Conservation (phyloP, 148 eudicot species). For the Dysphania ambrosioides region DNA sequence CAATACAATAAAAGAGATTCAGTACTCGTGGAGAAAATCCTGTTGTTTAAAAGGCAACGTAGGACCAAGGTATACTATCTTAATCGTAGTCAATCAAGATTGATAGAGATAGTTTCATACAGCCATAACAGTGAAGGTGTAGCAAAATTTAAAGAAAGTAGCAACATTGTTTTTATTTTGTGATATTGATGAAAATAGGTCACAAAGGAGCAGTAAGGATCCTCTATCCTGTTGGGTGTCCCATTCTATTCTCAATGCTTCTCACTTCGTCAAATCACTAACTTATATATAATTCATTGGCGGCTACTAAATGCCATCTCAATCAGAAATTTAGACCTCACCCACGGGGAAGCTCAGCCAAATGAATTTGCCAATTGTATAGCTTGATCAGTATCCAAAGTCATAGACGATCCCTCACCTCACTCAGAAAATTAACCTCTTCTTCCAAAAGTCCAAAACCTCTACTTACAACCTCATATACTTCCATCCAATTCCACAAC, state of each 20-base stretch:
- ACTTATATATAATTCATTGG: too few species aligned
- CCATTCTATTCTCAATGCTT: not conserved
- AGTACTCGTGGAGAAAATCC: too few species aligned
- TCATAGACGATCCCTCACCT: too few species aligned
- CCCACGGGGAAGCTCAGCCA: not conserved
- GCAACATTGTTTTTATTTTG: not conserved
- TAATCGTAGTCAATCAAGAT: too few species aligned
- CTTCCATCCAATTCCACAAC: not conserved
- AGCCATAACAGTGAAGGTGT: too few species aligned
- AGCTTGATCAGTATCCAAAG: not conserved
- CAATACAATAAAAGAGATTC: not conserved
- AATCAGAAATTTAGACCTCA: not conserved
- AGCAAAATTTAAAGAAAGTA: not conserved
- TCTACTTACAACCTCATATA: not conserved
- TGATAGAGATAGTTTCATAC: too few species aligned
- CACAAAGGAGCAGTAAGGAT: not conserved
- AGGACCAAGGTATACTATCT: too few species aligned
- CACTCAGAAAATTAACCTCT: too few species aligned
- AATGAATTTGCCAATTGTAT: not conserved
- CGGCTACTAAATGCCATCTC: not conserved
- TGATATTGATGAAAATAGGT: not conserved
- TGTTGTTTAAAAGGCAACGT: too few species aligned
- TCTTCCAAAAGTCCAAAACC: not conserved
- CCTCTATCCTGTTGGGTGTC: not conserved
- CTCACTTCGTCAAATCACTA: not conserved